Evolutionary conservation across 2,329 filamentous ascomycete species (phyloP).

Genomic region (Neofusicoccum parvum): DNA sequence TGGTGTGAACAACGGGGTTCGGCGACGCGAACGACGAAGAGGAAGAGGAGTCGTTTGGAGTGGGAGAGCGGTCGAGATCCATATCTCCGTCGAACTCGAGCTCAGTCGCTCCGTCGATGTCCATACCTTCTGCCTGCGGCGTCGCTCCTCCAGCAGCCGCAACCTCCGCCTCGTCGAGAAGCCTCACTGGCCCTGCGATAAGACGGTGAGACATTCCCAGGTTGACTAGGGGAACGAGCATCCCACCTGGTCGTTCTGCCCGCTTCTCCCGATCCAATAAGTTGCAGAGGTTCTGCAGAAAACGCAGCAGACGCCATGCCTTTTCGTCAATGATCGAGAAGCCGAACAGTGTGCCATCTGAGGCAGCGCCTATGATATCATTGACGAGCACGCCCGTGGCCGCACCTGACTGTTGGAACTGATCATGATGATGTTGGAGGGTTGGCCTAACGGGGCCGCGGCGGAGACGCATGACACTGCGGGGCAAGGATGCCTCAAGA

Average conservation of each 20-base stretch:
- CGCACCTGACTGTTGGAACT: background rate
- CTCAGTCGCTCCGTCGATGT: conserved; percentile 25
- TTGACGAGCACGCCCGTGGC: conserved; percentile 46
- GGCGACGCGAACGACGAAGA: conserved; percentile 22
- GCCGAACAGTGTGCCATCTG: conserved; percentile 55
- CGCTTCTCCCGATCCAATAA: conserved; percentile 24
- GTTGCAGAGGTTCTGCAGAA: conserved; percentile 67
- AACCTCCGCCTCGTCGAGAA: conserved; percentile 5
- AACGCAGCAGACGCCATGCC: conserved; percentile 69
- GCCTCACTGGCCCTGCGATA: conserved; percentile 7
- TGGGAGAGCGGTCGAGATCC: background rate
- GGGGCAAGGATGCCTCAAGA: conserved; percentile 47
- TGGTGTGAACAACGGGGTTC: background rate
- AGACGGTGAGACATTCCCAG: conserved; percentile 15
- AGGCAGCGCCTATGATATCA: conserved; percentile 53
- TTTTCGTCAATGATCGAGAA: conserved; percentile 66
- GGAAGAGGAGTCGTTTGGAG: background rate
- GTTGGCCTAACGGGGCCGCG: conserved; percentile 43
- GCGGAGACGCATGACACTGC: conserved; percentile 52
- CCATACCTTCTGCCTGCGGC: background rate
- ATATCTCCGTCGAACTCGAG: background rate
- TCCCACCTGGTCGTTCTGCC: conserved; percentile 16
- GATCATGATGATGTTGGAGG: conserved; percentile 33
- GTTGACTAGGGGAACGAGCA: conserved; percentile 27
- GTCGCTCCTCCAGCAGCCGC: background rate